Evolutionary conservation across 176 grass and related monocot genomes (phyloP), one percentile per base, ranked within the genome.

Genomic region (Ampelocalamus luodianensis): DNA sequence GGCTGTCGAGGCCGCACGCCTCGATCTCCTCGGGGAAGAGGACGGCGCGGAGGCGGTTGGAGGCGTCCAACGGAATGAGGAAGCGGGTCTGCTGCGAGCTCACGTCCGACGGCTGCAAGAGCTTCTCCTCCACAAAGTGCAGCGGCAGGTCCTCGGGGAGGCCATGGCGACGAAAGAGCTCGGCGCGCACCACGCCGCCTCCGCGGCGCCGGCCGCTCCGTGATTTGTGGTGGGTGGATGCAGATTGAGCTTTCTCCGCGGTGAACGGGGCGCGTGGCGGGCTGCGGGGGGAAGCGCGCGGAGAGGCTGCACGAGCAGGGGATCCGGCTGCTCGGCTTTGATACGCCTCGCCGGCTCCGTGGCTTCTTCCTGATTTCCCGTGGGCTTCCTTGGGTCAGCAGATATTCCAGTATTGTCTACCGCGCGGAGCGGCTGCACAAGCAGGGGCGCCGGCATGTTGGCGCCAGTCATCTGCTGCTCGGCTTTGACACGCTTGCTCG

Each of bases 71-170:
- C 26, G 11, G 24, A 39, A 85, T 0, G 26, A 78, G 51, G 39
- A 85, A 56, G 65, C 74, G 83, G 39, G 13, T 10, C 26, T 85
- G 83, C 2, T 8, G 4, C 38, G 50, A 10, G 13, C 46, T 26
- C 8, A 85, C 0, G 42, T 79, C 74, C 4, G 83, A 79, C 1
- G 0, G 3, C 5, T 14, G 12, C 65, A 85, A 1, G 27, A 49
- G 4, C 83, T 79, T 85, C 74, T 37, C 40, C 17, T 49, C 51
- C 36, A 79, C 54, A 54, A 78, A 85, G 65, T 48, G 51, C 26
- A 85, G 74, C 26, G 13, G 12, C 12, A 48, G 26, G 74, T 78
- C 64, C 0, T 4, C 10, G 1, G 65, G 83, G 13, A 79, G 53
- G 65, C 14, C 65, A 13, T 38, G 74, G 40, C 40, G 40, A 6